Conservation (phyloP, 2,329 filamentous ascomycete genomes). For the Ceratocystis colombiana region DNA sequence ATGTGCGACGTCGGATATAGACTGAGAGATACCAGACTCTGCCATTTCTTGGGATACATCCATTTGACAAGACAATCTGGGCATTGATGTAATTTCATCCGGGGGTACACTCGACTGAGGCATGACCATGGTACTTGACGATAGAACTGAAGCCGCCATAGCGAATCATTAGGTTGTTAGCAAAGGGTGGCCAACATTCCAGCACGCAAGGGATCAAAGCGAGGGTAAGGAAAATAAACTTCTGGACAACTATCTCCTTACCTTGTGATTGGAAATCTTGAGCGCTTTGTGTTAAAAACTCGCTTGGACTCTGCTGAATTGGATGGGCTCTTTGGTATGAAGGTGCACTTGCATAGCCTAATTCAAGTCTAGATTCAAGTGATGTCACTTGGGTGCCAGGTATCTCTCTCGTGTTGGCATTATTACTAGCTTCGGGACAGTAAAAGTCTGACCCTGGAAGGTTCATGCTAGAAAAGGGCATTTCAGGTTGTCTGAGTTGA, state of each 20-base stretch:
- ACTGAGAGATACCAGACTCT: background rate
- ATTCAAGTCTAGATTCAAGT: background rate
- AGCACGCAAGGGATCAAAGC: no score
- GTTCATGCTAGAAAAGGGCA: background rate
- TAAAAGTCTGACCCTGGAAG: background rate
- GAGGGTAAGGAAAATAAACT: background rate
- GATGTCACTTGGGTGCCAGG: background rate
- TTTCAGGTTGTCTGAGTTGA: background rate
- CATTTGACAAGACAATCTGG: background rate
- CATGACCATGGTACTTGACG: background rate
- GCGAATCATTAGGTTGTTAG: background rate
- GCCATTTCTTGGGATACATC: slow-evolving; percentile 5
- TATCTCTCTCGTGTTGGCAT: background rate
- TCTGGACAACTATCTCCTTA: background rate
- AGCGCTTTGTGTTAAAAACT: background rate
- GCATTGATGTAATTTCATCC: background rate
- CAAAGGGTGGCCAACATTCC: background rate
- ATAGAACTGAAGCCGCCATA: background rate
- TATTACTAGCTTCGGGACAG: background rate
- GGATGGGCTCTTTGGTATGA: background rate
- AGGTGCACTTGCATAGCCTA: slow-evolving; percentile 6
- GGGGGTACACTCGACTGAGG: background rate
- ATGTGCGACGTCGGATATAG: slow-evolving; percentile 24
- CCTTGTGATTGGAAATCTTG: background rate
- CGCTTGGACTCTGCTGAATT: background rate